Conservation (phyloP, 371 early-diverging fungal genomes). For the Rhizopus sp. region DNA sequence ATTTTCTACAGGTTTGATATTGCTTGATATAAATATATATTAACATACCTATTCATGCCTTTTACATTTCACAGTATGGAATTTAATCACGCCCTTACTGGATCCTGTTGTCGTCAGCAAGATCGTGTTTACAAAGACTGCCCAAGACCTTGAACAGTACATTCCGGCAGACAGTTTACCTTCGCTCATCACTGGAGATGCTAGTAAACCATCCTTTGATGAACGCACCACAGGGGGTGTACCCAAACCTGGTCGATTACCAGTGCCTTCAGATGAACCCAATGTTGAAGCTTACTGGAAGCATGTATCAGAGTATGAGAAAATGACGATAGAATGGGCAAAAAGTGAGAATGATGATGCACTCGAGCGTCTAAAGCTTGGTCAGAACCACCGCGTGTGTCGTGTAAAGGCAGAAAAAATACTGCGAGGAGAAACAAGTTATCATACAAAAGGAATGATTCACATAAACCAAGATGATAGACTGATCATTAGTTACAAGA, state of each 20-base stretch:
- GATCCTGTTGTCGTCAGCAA: slow-evolving; percentile 93
- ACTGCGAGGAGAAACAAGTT: slow-evolving; percentile 38
- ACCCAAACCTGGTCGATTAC: slow-evolving; percentile 12
- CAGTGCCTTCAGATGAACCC: slow-evolving; percentile 16
- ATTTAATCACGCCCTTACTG: slow-evolving; percentile 77
- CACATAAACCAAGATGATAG: slow-evolving; percentile 10
- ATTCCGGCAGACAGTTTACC: slow-evolving; percentile 51
- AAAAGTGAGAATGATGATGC: slow-evolving; percentile 9
- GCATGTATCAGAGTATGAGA: slow-evolving; percentile 25
- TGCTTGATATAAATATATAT: neutral
- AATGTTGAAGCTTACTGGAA: slow-evolving; percentile 24
- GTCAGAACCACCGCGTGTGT: slow-evolving; percentile 27
- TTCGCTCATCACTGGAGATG: slow-evolving; percentile 33
- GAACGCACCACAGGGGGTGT: slow-evolving; percentile 10
- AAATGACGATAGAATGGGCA: slow-evolving; percentile 33
- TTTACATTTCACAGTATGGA: slow-evolving; percentile 56
- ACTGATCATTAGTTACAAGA: slow-evolving; percentile 22
- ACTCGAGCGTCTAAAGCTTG: slow-evolving; percentile 26
- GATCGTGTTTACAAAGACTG: slow-evolving; percentile 75
- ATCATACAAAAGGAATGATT: slow-evolving; percentile 25
- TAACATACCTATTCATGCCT: neutral
- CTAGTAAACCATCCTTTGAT: slow-evolving; percentile 29
- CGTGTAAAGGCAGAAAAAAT: slow-evolving; percentile 41
- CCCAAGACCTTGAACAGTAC: slow-evolving; percentile 61
- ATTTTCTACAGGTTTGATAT: slow-evolving; percentile 66